phyloP scores from a whole-genome alignment of 164 flowering plant genomes.

The Nymphaea colorata region DNA sequence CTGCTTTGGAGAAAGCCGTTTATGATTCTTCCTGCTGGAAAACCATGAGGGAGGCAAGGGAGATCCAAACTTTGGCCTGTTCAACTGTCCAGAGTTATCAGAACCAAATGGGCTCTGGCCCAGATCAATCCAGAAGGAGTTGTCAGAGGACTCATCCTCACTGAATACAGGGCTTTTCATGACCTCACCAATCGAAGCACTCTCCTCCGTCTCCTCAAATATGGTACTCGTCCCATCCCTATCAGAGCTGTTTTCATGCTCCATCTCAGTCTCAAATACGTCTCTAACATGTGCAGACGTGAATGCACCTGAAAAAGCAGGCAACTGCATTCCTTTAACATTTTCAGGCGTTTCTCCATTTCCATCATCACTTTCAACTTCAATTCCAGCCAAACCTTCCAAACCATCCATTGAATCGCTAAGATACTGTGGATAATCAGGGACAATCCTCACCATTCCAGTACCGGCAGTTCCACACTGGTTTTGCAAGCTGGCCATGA shows the following conservation, averaged over 20 bases:
- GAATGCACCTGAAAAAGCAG: conserved; percentile 66
- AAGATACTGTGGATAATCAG: conserved; percentile 50
- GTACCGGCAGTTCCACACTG: conserved; percentile 32
- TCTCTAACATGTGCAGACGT: conserved; percentile 58
- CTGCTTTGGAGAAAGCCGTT: conserved; percentile 26
- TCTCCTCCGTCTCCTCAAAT: conserved; percentile 48
- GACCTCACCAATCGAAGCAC: conserved; percentile 54
- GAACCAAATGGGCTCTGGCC: conserved; percentile 56
- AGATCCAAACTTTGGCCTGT: conserved; percentile 24
- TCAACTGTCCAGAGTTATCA: conserved; percentile 31
- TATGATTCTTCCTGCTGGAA: conserved; percentile 26
- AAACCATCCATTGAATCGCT: conserved; percentile 51
- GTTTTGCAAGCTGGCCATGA: conserved; percentile 45
- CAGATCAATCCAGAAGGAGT: conserved; percentile 56
- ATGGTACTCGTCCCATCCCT: conserved; percentile 64
- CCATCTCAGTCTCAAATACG: conserved; percentile 55
- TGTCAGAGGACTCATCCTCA: conserved; percentile 38
- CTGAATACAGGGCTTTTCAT: conserved; percentile 64
- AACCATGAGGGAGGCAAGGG: conserved; percentile 53
- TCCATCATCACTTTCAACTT: conserved; percentile 20
- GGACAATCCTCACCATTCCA: conserved; percentile 60
- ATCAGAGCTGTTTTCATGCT: conserved; percentile 57
- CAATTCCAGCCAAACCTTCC: conserved; percentile 29
- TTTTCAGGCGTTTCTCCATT: conserved; percentile 29
- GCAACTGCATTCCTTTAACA: conserved; percentile 32